phyloP scores from a whole-genome alignment of 495 filamentous ascomycete species.

The Penicillium canescens region DNA sequence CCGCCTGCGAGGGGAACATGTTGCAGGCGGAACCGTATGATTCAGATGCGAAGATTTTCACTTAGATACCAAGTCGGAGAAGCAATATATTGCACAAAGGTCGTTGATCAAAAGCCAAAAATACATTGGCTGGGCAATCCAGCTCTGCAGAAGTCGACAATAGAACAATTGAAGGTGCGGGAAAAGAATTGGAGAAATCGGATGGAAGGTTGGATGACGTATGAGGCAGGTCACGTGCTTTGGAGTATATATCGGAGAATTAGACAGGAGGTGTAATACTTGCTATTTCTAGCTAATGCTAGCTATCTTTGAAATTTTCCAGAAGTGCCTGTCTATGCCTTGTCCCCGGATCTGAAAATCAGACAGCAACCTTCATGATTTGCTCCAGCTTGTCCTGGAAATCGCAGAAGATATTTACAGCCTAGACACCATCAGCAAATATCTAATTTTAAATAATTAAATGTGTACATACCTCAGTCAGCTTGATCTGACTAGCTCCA shows the following conservation, averaged over 20 bases:
- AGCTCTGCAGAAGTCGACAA: not conserved
- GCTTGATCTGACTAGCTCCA: conserved; percentile 52
- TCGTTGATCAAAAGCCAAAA: not conserved
- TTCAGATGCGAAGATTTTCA: not conserved
- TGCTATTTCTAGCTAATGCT: no score
- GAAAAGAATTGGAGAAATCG: conserved; percentile 12
- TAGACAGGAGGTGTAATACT: no score
- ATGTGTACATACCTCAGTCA: conserved; percentile 43
- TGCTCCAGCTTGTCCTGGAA: conserved; percentile 56
- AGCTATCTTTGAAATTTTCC: conserved; percentile 1
- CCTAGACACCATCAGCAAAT: conserved; percentile 20
- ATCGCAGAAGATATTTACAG: conserved; percentile 61
- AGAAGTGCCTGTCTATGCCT: not conserved
- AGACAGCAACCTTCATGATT: conserved; percentile 28
- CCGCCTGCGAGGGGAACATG: conserved; percentile 71
- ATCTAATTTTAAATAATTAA: not conserved
- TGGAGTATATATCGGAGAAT: not conserved
- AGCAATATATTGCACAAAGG: conserved; percentile 9
- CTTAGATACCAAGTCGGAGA: not conserved
- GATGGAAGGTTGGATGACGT: conserved; percentile 24
- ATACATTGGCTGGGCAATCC: not conserved
- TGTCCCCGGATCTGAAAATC: not conserved
- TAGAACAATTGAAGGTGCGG: not conserved
- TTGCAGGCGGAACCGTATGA: conserved; percentile 14
- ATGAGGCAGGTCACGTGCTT: conserved; percentile 23